Base-by-base conservation (phyloP, 164 flowering plant genomes). In the Vitis riparia region DNA sequence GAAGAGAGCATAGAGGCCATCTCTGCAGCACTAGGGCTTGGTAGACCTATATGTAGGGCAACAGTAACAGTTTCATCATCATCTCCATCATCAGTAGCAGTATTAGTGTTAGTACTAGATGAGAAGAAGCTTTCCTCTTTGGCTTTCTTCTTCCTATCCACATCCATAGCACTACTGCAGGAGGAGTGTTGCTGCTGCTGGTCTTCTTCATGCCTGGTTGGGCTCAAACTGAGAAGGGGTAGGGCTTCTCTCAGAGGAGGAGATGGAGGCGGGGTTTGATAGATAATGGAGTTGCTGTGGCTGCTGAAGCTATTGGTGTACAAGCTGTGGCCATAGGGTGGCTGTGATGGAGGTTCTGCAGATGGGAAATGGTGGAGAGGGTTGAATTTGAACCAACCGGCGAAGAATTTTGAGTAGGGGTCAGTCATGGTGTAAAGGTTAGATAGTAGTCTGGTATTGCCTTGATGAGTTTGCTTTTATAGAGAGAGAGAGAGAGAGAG, bases 31-130 rank as follows among this genome's bases (percentile, higher is more conserved):
- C 84, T 87, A 76, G 86, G 90, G 87, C 79, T 85, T 61, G 90
- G 90, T 51, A 83, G 60, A 63, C 90, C 90, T 80, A 87, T 87
- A 49, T 82, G 88, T 0, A 87, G 82, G 32, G 87, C 90, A 49
- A 87, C 84, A 49, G 88, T 85, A 9, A 87, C 86, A 57, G 16
- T 37, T 32, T 74, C 70, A 19, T 70, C 78, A n/a, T 72, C 80
- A 37, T 69, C 77, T n/a, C 72, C 75, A 1, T 62, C 74, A 12
- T 65, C 73, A 15, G 10, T 5, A 12, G 16, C 16, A 29, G 11
- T 8, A 37, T 9, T 63, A 51, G 32, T 59, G 44, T 37, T 37
- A 37, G 44, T 37, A 37, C 44, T 37, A 5, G 44, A 37, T 0
- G 44, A 50, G 44, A 60, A 29, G 10, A 52, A 27, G 16, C 19